phyloP scores from a whole-genome alignment of 2,329 filamentous ascomycete genomes.

The Elsinoe fawcettii region DNA sequence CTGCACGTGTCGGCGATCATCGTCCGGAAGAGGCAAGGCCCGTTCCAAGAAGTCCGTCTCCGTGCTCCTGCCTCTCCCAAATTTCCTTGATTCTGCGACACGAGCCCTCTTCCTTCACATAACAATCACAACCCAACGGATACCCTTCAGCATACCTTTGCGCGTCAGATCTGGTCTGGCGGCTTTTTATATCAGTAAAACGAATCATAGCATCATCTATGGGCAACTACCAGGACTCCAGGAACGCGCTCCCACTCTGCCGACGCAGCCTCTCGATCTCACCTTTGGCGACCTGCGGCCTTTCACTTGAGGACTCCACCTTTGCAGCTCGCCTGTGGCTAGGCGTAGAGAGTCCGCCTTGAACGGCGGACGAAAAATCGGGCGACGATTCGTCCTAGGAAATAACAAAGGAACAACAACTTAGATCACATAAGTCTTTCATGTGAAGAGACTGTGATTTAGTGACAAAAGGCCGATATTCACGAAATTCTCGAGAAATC shows the following conservation, averaged over 20 bases:
- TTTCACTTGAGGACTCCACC: constrained; percentile 37
- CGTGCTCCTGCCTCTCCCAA: constrained; percentile 9
- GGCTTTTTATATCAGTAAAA: not conserved
- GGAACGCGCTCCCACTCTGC: constrained; percentile 26
- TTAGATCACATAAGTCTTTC: constrained; percentile 23
- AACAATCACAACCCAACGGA: not conserved
- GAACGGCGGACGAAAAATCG: constrained; percentile 46
- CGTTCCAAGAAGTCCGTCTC: not conserved
- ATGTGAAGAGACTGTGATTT: constrained; percentile 17
- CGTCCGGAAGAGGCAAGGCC: constrained; percentile 2
- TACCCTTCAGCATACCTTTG: not conserved
- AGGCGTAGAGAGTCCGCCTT: constrained; percentile 43
- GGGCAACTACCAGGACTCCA: constrained; percentile 35
- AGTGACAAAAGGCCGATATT: too few species aligned
- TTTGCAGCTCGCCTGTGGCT: constrained; percentile 43
- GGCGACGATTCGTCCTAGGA: constrained; percentile 12
- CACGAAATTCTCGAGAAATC: not conserved
- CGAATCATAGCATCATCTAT: constrained; percentile 32
- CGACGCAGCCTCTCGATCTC: constrained; percentile 31
- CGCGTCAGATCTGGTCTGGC: constrained; percentile 11
- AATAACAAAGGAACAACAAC: not conserved
- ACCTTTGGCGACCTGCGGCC: constrained; percentile 28
- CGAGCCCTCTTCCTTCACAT: not conserved
- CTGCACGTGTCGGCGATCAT: constrained; percentile 1
- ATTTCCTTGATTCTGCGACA: constrained; percentile 5